These are phyloP conservation scores for Biscogniauxia sp. DNA, from an alignment of 2,329 filamentous ascomycete genomes.

Conservation along the genomic window DNA sequence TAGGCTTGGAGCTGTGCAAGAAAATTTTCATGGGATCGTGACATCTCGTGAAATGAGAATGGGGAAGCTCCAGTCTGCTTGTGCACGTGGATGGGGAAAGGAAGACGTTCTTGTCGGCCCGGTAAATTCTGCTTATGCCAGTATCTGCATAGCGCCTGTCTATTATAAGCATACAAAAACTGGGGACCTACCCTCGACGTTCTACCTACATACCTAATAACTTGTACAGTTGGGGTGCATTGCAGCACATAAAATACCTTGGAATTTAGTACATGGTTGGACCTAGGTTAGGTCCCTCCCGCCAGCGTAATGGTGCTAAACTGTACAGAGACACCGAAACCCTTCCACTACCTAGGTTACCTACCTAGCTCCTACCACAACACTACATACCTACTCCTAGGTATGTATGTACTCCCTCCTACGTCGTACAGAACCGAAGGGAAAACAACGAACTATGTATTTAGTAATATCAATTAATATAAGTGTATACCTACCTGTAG, in stretches of 20 bases:
- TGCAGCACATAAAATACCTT: too few species aligned
- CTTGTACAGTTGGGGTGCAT: too few species aligned
- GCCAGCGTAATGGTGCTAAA: background rate
- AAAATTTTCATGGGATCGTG: constrained; percentile 24
- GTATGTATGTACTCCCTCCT: background rate
- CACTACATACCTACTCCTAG: too few species aligned
- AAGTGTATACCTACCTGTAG: too few species aligned
- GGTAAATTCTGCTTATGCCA: background rate
- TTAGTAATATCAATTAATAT: too few species aligned
- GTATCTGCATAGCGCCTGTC: background rate
- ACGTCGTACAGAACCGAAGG: background rate
- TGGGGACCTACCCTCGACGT: background rate
- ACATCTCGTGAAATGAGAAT: constrained; percentile 19
- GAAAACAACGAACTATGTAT: background rate
- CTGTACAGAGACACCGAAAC: background rate
- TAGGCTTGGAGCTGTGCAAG: background rate
- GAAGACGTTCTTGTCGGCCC: background rate
- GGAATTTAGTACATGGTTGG: too few species aligned
- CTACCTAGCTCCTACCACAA: background rate
- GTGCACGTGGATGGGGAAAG: constrained; percentile 1
- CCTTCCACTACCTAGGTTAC: too few species aligned
- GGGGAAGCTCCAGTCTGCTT: constrained; percentile 10
- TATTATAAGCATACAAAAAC: background rate
- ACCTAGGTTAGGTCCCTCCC: too few species aligned
- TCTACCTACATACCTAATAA: too few species aligned